Evolutionary conservation across 2,329 filamentous ascomycete genomes (phyloP).

Genomic region (Lachnellula occidentalis): DNA sequence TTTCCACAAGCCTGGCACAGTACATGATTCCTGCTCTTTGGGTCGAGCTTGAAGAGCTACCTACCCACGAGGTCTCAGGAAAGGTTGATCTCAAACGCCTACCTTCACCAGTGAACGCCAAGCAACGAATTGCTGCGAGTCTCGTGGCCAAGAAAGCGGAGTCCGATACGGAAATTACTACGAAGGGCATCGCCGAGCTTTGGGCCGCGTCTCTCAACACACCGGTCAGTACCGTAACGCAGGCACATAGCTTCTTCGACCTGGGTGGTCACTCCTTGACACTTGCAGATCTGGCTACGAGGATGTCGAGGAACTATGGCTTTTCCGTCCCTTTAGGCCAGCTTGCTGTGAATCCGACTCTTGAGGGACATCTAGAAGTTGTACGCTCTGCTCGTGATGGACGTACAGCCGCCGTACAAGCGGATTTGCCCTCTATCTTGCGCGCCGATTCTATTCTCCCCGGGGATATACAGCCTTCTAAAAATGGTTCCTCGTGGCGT

Average conservation of each 20-base stretch:
- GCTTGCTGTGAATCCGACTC: conserved; percentile 65
- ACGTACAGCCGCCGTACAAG: conserved; percentile 68
- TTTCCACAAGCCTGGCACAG: conserved; percentile 64
- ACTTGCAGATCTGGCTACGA: conserved; percentile 70
- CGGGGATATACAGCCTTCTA: conserved; percentile 57
- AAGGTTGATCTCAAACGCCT: conserved; percentile 71
- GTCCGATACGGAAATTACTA: conserved; percentile 57
- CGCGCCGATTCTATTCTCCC: conserved; percentile 62
- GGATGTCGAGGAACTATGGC: conserved; percentile 63
- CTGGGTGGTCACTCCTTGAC: conserved; percentile 73
- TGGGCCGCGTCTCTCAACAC: conserved; percentile 69
- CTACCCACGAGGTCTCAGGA: conserved; percentile 72
- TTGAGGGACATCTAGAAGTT: conserved; percentile 66
- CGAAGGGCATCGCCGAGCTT: conserved; percentile 62
- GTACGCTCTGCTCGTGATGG: conserved; percentile 67
- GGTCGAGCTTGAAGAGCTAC: conserved; percentile 66
- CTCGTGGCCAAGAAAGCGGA: conserved; percentile 38
- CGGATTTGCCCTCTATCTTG: conserved; percentile 65
- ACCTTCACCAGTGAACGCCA: conserved; percentile 56
- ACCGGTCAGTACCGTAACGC: conserved; percentile 55
- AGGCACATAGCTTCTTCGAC: conserved; percentile 75
- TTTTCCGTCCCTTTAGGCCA: conserved; percentile 67
- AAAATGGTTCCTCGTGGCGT: conserved; percentile 34
- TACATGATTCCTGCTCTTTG: conserved; percentile 81
- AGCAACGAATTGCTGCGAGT: conserved; percentile 32